phyloP scores from a whole-genome alignment of 2,329 filamentous ascomycete species.

The Aotearoamyces nothofagi region DNA sequence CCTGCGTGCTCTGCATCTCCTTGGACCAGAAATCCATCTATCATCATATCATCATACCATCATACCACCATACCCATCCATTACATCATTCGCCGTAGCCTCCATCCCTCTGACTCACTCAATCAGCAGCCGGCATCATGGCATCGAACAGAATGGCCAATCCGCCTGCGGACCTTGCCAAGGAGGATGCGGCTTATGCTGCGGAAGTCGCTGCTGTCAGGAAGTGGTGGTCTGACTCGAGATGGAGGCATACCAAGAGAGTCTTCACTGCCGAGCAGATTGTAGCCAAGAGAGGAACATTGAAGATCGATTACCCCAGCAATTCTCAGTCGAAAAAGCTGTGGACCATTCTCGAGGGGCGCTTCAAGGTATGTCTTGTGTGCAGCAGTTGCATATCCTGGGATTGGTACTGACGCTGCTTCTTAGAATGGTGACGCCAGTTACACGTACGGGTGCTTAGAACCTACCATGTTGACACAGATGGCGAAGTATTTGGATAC shows the following conservation, averaged over 20 bases:
- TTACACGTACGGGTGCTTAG: constrained; percentile 93
- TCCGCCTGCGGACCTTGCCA: constrained; percentile 36
- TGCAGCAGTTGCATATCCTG: constrained; percentile 2
- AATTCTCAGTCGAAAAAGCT: constrained; percentile 86
- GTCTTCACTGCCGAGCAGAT: constrained; percentile 96
- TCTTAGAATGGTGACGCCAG: constrained; percentile 65
- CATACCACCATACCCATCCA: too few species aligned
- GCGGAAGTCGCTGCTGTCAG: constrained; percentile 80
- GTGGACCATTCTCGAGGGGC: constrained; percentile 74
- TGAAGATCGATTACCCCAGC: constrained; percentile 85
- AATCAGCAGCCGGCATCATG: constrained; percentile 12
- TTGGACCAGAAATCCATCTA: too few species aligned
- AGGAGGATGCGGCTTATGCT: constrained; percentile 38
- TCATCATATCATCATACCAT: too few species aligned
- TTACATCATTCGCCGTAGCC: too few species aligned
- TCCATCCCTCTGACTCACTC: too few species aligned
- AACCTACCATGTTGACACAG: constrained; percentile 96
- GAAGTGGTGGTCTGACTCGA: constrained; percentile 83
- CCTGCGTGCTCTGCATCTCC: too few species aligned
- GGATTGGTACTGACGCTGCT: not conserved
- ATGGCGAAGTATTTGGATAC: constrained; percentile 99
- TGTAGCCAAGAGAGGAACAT: constrained; percentile 81
- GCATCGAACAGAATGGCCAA: constrained; percentile 39
- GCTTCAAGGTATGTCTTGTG: constrained; percentile 69
- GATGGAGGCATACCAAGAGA: constrained; percentile 87